Conservation (phyloP, 2,329 filamentous ascomycete species). For the Colletotrichum sp. region DNA sequence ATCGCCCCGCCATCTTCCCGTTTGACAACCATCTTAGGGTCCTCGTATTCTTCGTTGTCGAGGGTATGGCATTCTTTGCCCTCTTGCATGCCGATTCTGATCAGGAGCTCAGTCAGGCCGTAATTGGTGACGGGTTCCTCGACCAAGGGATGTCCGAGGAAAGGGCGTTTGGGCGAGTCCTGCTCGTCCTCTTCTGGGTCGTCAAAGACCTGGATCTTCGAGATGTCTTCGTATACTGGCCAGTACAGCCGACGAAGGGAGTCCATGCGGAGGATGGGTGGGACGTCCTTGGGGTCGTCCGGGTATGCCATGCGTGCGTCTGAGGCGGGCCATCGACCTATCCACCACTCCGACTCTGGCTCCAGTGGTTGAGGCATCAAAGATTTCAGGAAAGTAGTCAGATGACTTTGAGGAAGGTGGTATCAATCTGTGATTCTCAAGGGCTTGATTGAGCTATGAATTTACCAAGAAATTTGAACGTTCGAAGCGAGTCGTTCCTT, state of each 20-base stretch:
- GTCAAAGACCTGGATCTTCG: background rate
- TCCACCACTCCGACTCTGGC: background rate
- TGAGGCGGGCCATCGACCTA: background rate
- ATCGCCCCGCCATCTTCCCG: rapidly evolving
- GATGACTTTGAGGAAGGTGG: too few relatives aligned
- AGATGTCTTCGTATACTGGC: background rate
- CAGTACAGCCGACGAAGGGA: rapidly evolving
- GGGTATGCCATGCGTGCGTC: background rate
- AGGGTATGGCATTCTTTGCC: background rate
- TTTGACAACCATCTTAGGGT: background rate
- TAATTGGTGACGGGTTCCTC: background rate
- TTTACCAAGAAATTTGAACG: too few relatives aligned
- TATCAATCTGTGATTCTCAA: too few relatives aligned
- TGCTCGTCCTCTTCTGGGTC: background rate
- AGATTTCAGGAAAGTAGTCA: rapidly evolving
- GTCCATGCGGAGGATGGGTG: background rate
- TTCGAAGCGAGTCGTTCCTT: too few relatives aligned
- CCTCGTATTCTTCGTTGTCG: background rate
- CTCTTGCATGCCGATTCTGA: background rate
- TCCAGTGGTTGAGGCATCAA: background rate
- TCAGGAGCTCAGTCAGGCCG: background rate
- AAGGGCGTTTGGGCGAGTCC: background rate
- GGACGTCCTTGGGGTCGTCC: background rate
- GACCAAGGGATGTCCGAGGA: background rate
- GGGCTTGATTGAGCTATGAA: too few relatives aligned